Evolutionary conservation across 1,284 basidiomycete genomes (phyloP), one percentile per base, ranked within the genome.

Genomic region (Flammula alnicola): DNA sequence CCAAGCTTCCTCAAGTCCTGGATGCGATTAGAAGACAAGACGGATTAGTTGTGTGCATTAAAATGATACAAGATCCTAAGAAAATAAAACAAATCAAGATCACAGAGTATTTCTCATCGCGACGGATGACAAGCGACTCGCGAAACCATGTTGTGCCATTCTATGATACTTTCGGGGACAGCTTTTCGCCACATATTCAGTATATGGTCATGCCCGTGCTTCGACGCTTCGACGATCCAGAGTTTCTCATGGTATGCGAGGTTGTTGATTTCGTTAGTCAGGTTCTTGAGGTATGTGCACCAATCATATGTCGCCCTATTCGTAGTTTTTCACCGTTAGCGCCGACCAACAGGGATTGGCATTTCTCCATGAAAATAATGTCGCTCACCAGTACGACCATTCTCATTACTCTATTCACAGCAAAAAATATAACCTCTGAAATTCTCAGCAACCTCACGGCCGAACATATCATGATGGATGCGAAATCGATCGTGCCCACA

Each of bases 381-480:
- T 68, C n/a, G 65, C 66, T 6, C 67, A 69, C 59, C 58, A 63
- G 67, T 66, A 52, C 40, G 56, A 40, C 20, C n/a, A 17, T 25
- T 33, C 27, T 43, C 2, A 17, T 35, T 16, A 7, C 12, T 17
- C n/a, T n/a, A n/a, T n/a, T n/a, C 3, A 26, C 26, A 19, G 6
- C 19, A 11, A 36, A 9, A 14, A 10, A 26, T 10, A 16, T 23
- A 6, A 49, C 29, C 5, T 20, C 11, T 5, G 11, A 16, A 8
- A 27, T 17, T 49, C 29, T 39, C 26, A 67, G 65, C 30, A 65
- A 67, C 40, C 51, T 65, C 3, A 66, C 63, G 19, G 57, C 60
- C 10, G 54, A 59, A 20, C 66, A 67, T 43, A 67, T 69, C 37
- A 68, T 69, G 63, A 69, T 69, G 67, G 65, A 69, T 17, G 65